Percentiles rank a stretch among this genome's conserved stretches.
phyloP scores from a whole-genome alignment of 1,139 yeast species.

The Scheffersomyces quercinus region DNA sequence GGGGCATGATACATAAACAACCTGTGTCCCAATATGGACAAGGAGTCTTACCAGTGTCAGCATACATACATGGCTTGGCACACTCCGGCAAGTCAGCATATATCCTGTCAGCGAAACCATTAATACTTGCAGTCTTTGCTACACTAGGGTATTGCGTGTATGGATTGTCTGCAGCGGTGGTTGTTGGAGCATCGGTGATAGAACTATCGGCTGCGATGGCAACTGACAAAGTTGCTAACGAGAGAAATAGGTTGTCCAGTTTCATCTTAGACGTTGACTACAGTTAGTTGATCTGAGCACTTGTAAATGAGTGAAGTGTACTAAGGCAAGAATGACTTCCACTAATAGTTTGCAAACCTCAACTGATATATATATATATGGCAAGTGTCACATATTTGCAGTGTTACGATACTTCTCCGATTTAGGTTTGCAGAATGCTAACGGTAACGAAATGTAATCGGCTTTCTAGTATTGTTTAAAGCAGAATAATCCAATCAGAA shows the following conservation, averaged over 20 bases:
- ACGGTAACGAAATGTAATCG: no score
- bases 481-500: no score
- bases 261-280: no score
- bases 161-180: slow-evolving; percentile 11
- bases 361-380: no score
- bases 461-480: no score
- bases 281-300: no score
- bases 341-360: no score
- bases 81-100: slow-evolving; percentile 41
- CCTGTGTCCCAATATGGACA: slow-evolving; percentile 55
- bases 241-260: background rate
- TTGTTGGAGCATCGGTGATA: background rate
- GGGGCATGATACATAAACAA: slow-evolving; percentile 44
- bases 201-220: background rate
- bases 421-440: no score
- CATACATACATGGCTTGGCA: slow-evolving; percentile 37
- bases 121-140: slow-evolving; percentile 49
- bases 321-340: no score
- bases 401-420: no score
- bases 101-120: slow-evolving; percentile 56
- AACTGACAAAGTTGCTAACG: background rate
- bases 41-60: slow-evolving; percentile 31
- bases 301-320: no score
- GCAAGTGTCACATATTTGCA: no score
- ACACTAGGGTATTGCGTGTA: slow-evolving; percentile 45